A percentile compares a stretch with the other conserved stretches of the same genome.
phyloP scores from a whole-genome alignment of 441 rosid genomes.

The Brassica hybrid region DNA sequence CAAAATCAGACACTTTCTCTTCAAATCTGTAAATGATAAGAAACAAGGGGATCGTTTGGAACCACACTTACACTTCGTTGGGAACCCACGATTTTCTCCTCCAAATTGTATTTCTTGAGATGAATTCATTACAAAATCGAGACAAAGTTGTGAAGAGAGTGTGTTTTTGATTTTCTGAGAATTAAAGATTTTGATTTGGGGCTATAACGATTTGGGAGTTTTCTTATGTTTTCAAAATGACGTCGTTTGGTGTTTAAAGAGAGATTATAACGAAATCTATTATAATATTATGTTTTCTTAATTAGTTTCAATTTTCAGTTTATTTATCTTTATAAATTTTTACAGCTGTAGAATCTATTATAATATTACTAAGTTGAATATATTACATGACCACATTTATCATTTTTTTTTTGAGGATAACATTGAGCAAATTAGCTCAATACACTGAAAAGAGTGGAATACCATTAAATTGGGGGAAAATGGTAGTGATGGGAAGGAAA shows the following conservation, averaged over 20 bases:
- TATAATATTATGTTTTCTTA: neutral
- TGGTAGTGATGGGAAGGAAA: no score
- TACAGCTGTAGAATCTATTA: neutral
- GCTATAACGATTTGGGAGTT: no score
- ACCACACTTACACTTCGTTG: no score
- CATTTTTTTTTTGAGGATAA: no score
- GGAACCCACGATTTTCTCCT: no score
- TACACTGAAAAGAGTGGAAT: no score
- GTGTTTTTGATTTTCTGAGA: neutral
- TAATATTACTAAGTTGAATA: neutral
- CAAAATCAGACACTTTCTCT: neutral
- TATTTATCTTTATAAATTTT: neutral
- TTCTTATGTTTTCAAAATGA: no score
- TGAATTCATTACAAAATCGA: neutral
- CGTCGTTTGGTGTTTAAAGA: no score
- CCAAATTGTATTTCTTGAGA: neutral
- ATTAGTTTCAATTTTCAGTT: neutral
- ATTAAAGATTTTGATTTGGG: no score
- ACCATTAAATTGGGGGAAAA: no score
- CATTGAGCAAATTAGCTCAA: no score
- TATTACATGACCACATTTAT: neutral
- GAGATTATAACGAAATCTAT: no score
- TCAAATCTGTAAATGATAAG: neutral
- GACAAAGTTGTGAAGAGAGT: neutral
- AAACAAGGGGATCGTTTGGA: neutral